These are phyloP conservation scores for Aechmea fasciata DNA, from an alignment of 176 grass and related monocot genomes.

Conservation along the genomic window DNA sequence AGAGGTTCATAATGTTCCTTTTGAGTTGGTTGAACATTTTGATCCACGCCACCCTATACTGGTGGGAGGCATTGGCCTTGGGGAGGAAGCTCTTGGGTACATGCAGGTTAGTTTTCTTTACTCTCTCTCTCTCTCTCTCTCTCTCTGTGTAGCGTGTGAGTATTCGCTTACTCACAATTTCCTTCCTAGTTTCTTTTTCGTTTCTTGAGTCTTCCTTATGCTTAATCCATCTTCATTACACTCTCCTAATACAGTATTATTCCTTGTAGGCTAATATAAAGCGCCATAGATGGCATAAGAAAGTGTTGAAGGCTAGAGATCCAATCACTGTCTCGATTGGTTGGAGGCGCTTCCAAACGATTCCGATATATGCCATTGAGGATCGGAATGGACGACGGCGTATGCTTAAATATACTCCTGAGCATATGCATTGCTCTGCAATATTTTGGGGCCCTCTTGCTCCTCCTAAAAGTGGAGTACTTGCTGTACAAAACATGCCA, in stretches of 20 bases:
- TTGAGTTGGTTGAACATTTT: constrained; percentile 93
- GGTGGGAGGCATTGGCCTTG: constrained; percentile 80
- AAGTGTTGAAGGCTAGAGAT: constrained; percentile 85
- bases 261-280: constrained; percentile 57
- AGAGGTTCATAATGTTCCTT: constrained; percentile 84
- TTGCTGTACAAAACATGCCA: constrained; percentile 69
- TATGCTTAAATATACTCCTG: constrained; percentile 98
- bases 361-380: constrained; percentile 84
- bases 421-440: constrained; percentile 98
- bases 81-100: constrained; percentile 84
- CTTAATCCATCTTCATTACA: too few species aligned
- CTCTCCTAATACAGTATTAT: not conserved
- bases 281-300: constrained; percentile 89
- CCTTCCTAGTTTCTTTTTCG: not conserved
- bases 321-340: constrained; percentile 86
- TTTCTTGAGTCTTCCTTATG: not conserved
- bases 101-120: constrained; percentile 58
- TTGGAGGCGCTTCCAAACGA: constrained; percentile 81
- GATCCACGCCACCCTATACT: constrained; percentile 78
- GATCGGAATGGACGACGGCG: constrained; percentile 76
- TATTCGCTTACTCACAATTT: too few species aligned
- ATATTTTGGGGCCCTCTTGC: constrained; percentile 96
- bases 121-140: not conserved
- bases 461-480: constrained; percentile 84
- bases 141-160: not conserved